Percentiles rank a stretch among this genome's conserved stretches.
Conservation (phyloP, 2,329 filamentous ascomycete genomes). For the Colletotrichum eleusines region DNA sequence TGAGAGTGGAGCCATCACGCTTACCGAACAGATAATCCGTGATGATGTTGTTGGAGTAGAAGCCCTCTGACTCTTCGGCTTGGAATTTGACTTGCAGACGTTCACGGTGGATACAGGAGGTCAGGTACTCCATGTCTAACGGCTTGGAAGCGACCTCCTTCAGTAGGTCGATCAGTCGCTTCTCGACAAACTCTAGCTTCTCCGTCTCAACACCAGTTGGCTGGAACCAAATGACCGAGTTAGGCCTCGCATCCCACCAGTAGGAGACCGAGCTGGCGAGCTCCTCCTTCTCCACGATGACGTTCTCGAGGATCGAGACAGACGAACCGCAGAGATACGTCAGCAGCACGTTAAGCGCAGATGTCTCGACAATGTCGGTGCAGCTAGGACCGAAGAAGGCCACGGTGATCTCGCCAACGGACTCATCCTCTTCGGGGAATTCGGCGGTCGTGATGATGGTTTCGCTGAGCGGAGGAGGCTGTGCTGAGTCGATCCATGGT, state of each 20-base stretch:
- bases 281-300: conserved; percentile 92
- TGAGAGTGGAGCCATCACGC: conserved; percentile 82
- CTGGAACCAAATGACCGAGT: conserved; percentile 86
- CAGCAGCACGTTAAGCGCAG: conserved; percentile 83
- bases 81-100: conserved; percentile 85
- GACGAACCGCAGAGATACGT: conserved; percentile 94
- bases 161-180: conserved; percentile 86
- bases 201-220: conserved; percentile 89
- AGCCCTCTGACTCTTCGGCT: conserved; percentile 83
- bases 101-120: conserved; percentile 86
- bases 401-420: conserved; percentile 87
- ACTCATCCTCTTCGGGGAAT: conserved; percentile 97
- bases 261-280: conserved; percentile 88
- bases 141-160: conserved; percentile 83
- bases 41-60: conserved; percentile 88
- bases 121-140: conserved; percentile 90
- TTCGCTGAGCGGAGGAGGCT: conserved; percentile 77
- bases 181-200: conserved; percentile 85
- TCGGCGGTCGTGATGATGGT: conserved; percentile 83
- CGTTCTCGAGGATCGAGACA: conserved; percentile 90
- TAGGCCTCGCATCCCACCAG: conserved; percentile 82
- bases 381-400: conserved; percentile 89
- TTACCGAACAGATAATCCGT: conserved; percentile 92
- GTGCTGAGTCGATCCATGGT: conserved; percentile 91
- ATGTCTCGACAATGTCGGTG: conserved; percentile 74